Percentiles rank a stretch among this genome's conserved stretches.
Evolutionary conservation across 2,329 filamentous ascomycete species (phyloP).

Genomic region (Verticillium albo-atrum): DNA sequence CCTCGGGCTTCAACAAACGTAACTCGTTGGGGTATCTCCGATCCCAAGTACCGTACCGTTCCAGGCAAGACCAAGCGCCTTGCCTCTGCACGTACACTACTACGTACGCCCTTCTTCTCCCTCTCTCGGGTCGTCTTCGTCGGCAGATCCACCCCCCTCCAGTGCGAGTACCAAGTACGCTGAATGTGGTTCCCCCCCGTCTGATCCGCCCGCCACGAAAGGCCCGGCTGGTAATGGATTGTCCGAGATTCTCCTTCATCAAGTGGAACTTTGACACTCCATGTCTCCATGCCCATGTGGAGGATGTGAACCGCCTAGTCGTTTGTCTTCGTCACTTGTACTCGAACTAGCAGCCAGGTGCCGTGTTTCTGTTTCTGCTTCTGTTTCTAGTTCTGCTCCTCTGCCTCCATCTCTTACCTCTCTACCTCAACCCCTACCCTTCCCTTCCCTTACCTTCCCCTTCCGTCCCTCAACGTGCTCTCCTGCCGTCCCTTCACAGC

Average conservation of each 20-base stretch:
- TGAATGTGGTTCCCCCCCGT: background rate
- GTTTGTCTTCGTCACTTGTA: background rate
- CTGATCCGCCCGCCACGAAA: background rate
- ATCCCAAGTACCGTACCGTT: background rate
- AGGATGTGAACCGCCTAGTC: background rate
- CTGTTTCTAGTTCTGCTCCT: background rate
- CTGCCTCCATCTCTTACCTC: no score
- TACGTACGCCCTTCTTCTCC: background rate
- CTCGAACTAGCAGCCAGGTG: background rate
- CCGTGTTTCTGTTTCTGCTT: background rate
- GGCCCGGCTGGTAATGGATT: background rate
- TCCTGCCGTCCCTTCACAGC: background rate
- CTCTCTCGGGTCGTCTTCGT: background rate
- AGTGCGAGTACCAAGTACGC: background rate
- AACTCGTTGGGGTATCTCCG: background rate
- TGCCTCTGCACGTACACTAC: background rate
- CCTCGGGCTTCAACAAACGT: background rate
- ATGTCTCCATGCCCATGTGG: background rate
- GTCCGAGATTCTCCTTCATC: background rate
- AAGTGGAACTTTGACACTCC: background rate
- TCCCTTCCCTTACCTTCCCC: background rate
- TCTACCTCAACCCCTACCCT: no score
- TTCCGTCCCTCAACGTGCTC: background rate
- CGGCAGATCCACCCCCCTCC: background rate
- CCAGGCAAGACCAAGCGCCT: background rate